These are phyloP conservation scores for Exophiala dermatitidis DNA, from an alignment of 2,329 filamentous ascomycete species.

Conservation along the genomic window DNA sequence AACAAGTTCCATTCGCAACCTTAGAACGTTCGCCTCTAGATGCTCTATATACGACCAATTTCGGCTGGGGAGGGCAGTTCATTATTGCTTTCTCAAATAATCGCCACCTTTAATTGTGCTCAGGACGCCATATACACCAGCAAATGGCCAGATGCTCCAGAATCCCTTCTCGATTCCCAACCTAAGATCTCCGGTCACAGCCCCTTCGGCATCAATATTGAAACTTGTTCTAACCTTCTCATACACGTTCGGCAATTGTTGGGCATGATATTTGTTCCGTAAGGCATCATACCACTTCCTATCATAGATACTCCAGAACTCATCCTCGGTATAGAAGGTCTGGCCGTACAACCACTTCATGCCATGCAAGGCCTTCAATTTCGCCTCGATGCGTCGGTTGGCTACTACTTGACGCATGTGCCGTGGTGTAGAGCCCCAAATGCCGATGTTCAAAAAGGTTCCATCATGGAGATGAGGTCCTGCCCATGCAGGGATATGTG, in stretches of 20 bases:
- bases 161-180: slow-evolving; percentile 19
- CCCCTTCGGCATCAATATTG: slow-evolving; percentile 30
- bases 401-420: slow-evolving; percentile 54
- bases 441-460: slow-evolving; percentile 50
- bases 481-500: slow-evolving; percentile 8
- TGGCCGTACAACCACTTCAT: slow-evolving; percentile 86
- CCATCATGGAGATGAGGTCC: not conserved
- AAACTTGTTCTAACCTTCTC: slow-evolving; percentile 32
- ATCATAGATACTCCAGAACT: slow-evolving; percentile 41
- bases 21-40: no score
- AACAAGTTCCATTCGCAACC: no score
- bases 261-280: slow-evolving; percentile 36
- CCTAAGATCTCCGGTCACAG: slow-evolving; percentile 1
- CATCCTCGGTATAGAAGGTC: slow-evolving; percentile 65
- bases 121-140: slow-evolving; percentile 23
- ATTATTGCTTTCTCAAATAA: slow-evolving; percentile 22
- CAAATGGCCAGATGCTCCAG: slow-evolving; percentile 24
- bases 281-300: slow-evolving; percentile 34
- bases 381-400: slow-evolving; percentile 65
- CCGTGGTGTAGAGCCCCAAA: slow-evolving; percentile 71
- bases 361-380: slow-evolving; percentile 62
- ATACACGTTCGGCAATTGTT: slow-evolving; percentile 32
- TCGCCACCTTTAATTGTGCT: slow-evolving; percentile 24
- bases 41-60: not conserved
- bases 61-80: slow-evolving; percentile 16